A percentile compares a stretch with the other conserved stretches of the same genome.
These are phyloP conservation scores for Claviceps fusiformis DNA, from an alignment of 2,329 filamentous ascomycete genomes.

Conservation along the genomic window DNA sequence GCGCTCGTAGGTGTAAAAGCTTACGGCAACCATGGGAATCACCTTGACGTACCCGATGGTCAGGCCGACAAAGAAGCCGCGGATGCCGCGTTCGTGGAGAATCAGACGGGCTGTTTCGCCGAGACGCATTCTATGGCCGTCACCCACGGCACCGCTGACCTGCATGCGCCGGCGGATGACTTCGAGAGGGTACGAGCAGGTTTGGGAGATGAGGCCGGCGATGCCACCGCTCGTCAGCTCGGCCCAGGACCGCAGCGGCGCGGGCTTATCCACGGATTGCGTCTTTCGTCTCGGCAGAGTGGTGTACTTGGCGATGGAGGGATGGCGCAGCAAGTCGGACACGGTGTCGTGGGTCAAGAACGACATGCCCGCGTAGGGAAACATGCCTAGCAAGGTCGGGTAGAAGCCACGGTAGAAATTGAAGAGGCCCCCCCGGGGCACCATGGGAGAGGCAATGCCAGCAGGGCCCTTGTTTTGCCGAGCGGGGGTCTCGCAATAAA, in stretches of 20 bases:
- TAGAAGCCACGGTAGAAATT: slow-evolving; percentile 96
- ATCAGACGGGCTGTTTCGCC: slow-evolving; percentile 67
- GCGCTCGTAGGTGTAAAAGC: slow-evolving; percentile 54
- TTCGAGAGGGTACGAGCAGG: slow-evolving; percentile 84
- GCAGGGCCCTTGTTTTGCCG: slow-evolving; percentile 14
- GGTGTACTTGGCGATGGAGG: slow-evolving; percentile 55
- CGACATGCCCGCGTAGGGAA: slow-evolving; percentile 90
- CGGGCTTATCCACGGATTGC: slow-evolving; percentile 44
- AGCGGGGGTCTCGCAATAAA: slow-evolving; percentile 63
- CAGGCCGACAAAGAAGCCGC: slow-evolving; percentile 84
- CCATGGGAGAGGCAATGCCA: slow-evolving; percentile 29
- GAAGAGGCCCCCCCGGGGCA: slow-evolving; percentile 52
- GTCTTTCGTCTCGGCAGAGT: slow-evolving; percentile 51
- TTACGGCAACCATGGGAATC: slow-evolving; percentile 69
- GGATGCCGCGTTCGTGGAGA: slow-evolving; percentile 57
- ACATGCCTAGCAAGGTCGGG: slow-evolving; percentile 83
- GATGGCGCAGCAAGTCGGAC: slow-evolving; percentile 67
- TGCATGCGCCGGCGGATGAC: slow-evolving; percentile 91
- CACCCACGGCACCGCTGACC: slow-evolving; percentile 85
- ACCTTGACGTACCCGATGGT: slow-evolving; percentile 94
- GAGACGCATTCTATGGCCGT: slow-evolving; percentile 67
- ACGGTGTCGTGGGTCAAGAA: slow-evolving; percentile 91
- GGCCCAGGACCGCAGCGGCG: slow-evolving; percentile 70
- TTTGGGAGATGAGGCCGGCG: slow-evolving; percentile 82
- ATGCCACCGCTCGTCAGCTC: slow-evolving; percentile 74